These are phyloP conservation scores for Spathaspora jeffriesii DNA, from an alignment of 1,139 yeast genomes.

Conservation along the genomic window DNA sequence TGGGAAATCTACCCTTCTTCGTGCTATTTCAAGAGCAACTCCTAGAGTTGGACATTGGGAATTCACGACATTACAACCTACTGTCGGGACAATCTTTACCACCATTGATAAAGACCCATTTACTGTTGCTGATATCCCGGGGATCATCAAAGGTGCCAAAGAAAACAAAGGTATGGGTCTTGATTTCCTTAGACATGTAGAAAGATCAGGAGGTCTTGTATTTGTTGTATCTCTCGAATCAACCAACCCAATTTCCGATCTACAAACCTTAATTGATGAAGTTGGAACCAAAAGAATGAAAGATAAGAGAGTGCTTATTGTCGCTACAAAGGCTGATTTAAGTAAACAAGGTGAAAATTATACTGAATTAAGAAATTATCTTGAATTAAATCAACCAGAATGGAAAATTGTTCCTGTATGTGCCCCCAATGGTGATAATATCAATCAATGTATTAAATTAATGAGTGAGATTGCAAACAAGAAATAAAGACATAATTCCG, in stretches of 20 bases:
- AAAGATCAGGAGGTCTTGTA: slow-evolving; percentile 85
- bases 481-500: neutral
- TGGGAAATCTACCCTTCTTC: slow-evolving; percentile 85
- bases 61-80: slow-evolving; percentile 91
- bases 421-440: slow-evolving; percentile 71
- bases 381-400: slow-evolving; percentile 27
- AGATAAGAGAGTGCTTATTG: slow-evolving; percentile 65
- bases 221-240: slow-evolving; percentile 81
- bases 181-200: slow-evolving; percentile 89
- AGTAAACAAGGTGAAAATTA: slow-evolving; percentile 51
- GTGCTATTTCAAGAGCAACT: slow-evolving; percentile 88
- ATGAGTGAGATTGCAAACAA: slow-evolving; percentile 64
- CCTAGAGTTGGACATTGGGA: slow-evolving; percentile 98
- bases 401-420: slow-evolving; percentile 88
- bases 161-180: slow-evolving; percentile 90
- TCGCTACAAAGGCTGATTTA: slow-evolving; percentile 91
- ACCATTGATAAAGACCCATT: slow-evolving; percentile 72
- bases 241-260: slow-evolving; percentile 61
- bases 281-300: slow-evolving; percentile 64
- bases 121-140: slow-evolving; percentile 98
- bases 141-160: slow-evolving; percentile 86
- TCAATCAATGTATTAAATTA: slow-evolving; percentile 64
- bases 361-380: slow-evolving; percentile 39
- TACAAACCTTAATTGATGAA: slow-evolving; percentile 63
- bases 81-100: slow-evolving; percentile 80